Percentiles rank a stretch among this genome's conserved stretches.
Evolutionary conservation across 2,329 filamentous ascomycete genomes (phyloP).

Genomic region (Onygenales sp.): DNA sequence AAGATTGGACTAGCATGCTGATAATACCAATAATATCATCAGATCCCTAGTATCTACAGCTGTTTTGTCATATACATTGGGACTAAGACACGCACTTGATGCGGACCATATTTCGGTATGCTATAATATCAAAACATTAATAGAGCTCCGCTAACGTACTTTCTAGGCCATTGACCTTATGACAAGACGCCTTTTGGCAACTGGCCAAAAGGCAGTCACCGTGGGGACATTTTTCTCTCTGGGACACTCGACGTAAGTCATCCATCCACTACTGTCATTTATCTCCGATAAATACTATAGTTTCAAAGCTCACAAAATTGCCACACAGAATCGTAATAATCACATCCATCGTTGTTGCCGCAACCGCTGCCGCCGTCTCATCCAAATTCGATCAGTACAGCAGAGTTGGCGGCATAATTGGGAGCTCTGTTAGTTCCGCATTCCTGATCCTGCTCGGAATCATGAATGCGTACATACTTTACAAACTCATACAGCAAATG

Average conservation of each 20-base stretch:
- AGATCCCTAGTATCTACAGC: constrained; percentile 65
- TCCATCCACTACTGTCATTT: not conserved
- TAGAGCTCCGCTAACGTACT: not conserved
- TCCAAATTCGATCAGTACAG: constrained; percentile 72
- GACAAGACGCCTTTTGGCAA: constrained; percentile 78
- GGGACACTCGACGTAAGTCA: constrained; percentile 66
- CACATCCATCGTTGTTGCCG: constrained; percentile 85
- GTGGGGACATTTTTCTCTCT: constrained; percentile 93
- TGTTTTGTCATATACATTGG: constrained; percentile 77
- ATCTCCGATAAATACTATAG: not conserved
- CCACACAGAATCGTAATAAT: constrained; percentile 61
- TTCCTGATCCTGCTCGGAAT: constrained; percentile 75
- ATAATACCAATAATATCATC: constrained; percentile 3
- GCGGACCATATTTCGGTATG: constrained; percentile 74
- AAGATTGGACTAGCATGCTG: not conserved
- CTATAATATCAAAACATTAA: not conserved
- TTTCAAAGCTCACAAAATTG: constrained; percentile 1
- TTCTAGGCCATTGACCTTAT: constrained; percentile 76
- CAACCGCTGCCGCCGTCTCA: constrained; percentile 74
- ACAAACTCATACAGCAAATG: constrained; percentile 63
- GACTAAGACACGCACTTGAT: constrained; percentile 88
- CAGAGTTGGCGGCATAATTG: constrained; percentile 76
- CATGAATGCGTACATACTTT: constrained; percentile 80
- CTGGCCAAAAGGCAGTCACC: constrained; percentile 76
- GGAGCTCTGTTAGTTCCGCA: constrained; percentile 72